A percentile compares a stretch with the other conserved stretches of the same genome.
These are phyloP conservation scores for Canavalia gladiata DNA, from an alignment of 306 rosid species.

Conservation along the genomic window DNA sequence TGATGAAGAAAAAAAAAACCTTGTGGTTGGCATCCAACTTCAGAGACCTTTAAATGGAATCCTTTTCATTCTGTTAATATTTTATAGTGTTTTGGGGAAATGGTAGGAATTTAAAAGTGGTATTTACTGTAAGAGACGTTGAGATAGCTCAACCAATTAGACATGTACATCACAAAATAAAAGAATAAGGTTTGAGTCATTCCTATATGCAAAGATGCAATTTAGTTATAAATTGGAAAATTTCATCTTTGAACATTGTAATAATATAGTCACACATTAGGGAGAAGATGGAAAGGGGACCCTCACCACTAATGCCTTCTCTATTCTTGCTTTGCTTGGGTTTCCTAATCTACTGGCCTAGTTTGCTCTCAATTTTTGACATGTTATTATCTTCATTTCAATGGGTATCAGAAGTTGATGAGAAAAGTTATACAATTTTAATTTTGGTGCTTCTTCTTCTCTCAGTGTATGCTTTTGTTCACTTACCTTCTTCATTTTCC, in stretches of 20 bases:
- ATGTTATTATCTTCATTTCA: slow-evolving; percentile 41
- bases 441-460: slow-evolving; percentile 51
- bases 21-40: background rate
- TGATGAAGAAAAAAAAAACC: too few species aligned
- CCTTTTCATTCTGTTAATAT: background rate
- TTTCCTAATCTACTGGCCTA: slow-evolving; percentile 61
- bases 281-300: slow-evolving; percentile 67
- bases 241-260: background rate
- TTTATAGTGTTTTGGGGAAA: background rate
- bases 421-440: slow-evolving; percentile 22
- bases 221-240: slow-evolving; percentile 27
- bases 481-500: slow-evolving; percentile 42
- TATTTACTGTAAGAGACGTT: slow-evolving; percentile 42
- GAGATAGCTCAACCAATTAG: slow-evolving; percentile 54
- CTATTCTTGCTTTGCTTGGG: slow-evolving; percentile 65
- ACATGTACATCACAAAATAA: slow-evolving; percentile 32
- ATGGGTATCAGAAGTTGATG: slow-evolving; percentile 46
- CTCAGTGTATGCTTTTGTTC: slow-evolving; percentile 17
- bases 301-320: slow-evolving; percentile 78
- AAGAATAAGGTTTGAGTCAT: slow-evolving; percentile 19
- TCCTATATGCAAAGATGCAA: slow-evolving; percentile 22
- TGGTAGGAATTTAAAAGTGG: background rate
- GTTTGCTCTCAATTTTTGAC: slow-evolving; percentile 52
- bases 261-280: background rate
- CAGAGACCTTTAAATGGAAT: background rate